Evolutionary conservation across 495 filamentous ascomycete genomes (phyloP).

Genomic region (Usnea hakonensis): DNA sequence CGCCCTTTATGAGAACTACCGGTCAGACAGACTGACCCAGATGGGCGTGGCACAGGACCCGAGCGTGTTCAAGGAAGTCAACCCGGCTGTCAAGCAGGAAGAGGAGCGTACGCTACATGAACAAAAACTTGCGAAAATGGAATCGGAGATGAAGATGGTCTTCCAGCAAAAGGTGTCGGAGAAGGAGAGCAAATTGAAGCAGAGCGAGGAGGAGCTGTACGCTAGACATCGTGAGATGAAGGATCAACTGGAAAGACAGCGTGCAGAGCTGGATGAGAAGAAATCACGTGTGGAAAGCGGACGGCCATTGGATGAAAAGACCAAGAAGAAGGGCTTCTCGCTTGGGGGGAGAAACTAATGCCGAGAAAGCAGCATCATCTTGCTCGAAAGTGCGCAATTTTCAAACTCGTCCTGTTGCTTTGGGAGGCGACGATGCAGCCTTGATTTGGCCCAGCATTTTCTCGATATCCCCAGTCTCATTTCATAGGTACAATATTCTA

Average conservation of each 20-base stretch:
- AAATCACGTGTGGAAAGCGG: slow-evolving; percentile 88
- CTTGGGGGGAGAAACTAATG: slow-evolving; percentile 48
- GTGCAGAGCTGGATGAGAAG: slow-evolving; percentile 93
- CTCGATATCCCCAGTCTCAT: slow-evolving; percentile 14
- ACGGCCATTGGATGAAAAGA: slow-evolving; percentile 89
- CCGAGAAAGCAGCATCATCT: neutral
- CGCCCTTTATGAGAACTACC: slow-evolving; percentile 96
- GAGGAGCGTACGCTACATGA: slow-evolving; percentile 96
- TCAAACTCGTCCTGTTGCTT: neutral
- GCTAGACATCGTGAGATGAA: slow-evolving; percentile 99
- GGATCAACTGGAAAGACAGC: slow-evolving; percentile 93
- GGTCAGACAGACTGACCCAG: slow-evolving; percentile 93
- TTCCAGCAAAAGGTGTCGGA: slow-evolving; percentile 99
- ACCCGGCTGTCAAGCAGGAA: slow-evolving; percentile 99
- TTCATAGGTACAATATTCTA: slow-evolving; percentile 19
- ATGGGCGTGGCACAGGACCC: slow-evolving; percentile 99
- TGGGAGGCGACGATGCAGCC: slow-evolving; percentile 1
- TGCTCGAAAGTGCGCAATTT: neutral
- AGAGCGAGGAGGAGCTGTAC: slow-evolving; percentile 98
- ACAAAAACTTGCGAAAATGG: slow-evolving; percentile 99
- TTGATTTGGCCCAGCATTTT: slow-evolving; percentile 2
- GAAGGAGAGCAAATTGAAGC: slow-evolving; percentile 98
- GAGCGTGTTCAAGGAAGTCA: slow-evolving; percentile 99
- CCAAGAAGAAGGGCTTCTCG: slow-evolving; percentile 94
- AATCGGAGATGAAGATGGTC: slow-evolving; percentile 99